Evolutionary conservation across 1,284 basidiomycete species (phyloP).

Genomic region (Polyporus tsugae): DNA sequence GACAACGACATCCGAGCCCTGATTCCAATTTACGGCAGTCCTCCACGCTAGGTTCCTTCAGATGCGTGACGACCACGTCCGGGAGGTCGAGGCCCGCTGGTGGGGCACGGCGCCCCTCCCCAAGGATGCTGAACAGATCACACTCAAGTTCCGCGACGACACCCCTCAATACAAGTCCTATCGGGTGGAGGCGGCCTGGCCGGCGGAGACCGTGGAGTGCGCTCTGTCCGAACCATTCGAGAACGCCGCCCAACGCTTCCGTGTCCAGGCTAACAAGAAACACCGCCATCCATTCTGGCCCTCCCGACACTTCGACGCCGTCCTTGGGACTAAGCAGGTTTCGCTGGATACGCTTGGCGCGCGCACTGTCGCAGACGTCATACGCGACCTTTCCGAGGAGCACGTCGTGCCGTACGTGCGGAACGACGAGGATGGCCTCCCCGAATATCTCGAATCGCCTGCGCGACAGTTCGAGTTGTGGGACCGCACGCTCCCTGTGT

Average conservation of each 20-base stretch:
- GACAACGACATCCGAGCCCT: background rate
- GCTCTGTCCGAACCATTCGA: conserved; percentile 12
- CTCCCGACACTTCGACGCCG: conserved; percentile 17
- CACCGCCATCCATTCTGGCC: conserved; percentile 24
- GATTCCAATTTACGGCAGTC: background rate
- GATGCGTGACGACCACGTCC: background rate
- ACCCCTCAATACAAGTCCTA: conserved; percentile 16
- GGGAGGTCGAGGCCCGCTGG: conserved; percentile 1
- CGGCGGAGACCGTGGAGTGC: conserved; percentile 13
- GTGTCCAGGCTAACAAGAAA: conserved; percentile 25
- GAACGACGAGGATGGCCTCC: conserved; percentile 19
- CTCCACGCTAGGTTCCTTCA: background rate
- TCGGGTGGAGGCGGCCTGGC: conserved; percentile 16
- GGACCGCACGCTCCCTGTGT: conserved; percentile 21
- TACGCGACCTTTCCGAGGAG: conserved; percentile 6
- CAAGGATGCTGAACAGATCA: conserved; percentile 8
- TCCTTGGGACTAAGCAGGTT: background rate
- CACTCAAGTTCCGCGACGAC: conserved; percentile 18
- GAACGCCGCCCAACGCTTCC: conserved; percentile 26
- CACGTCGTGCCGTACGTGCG: conserved; percentile 25
- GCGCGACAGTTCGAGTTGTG: conserved; percentile 10
- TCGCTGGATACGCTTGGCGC: conserved; percentile 1
- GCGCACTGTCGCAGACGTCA: conserved; percentile 8
- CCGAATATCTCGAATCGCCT: conserved; percentile 3
- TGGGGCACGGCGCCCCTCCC: background rate